These are phyloP conservation scores for Melastoma candidum DNA, from an alignment of 441 rosid genomes.

Conservation along the genomic window DNA sequence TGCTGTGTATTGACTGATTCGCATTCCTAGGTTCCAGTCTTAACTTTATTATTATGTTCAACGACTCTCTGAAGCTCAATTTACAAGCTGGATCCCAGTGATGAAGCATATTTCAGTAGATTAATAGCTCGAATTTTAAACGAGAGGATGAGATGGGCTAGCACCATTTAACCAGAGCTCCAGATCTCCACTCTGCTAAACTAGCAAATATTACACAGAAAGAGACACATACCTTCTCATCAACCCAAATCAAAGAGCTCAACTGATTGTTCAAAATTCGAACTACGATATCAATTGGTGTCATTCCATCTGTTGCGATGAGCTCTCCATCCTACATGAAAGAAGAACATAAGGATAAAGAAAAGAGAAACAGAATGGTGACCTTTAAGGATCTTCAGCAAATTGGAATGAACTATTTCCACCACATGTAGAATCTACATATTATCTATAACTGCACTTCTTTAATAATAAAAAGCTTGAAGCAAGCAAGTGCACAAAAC, in stretches of 20 bases:
- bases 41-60: no score
- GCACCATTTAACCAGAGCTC: no score
- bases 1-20: no score
- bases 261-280: slow-evolving; percentile 91
- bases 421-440: not conserved
- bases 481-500: no score
- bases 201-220: not conserved
- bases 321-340: slow-evolving; percentile 75
- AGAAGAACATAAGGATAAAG: slow-evolving; percentile 8
- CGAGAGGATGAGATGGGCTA: no score
- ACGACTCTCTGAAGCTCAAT: no score
- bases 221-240: slow-evolving; percentile 69
- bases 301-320: slow-evolving; percentile 66
- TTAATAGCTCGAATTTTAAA: no score
- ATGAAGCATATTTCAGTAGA: no score
- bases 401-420: not conserved
- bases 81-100: no score
- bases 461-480: no score
- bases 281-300: slow-evolving; percentile 83
- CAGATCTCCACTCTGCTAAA: not conserved
- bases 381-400: slow-evolving; percentile 3
- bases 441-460: no score
- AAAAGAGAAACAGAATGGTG: not conserved
- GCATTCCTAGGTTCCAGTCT: no score
- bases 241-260: slow-evolving; percentile 94